Evolutionary conservation across 1,284 basidiomycete species (phyloP), one percentile per base, ranked within the genome.

Genomic region (Papiliotrema terrestris): DNA sequence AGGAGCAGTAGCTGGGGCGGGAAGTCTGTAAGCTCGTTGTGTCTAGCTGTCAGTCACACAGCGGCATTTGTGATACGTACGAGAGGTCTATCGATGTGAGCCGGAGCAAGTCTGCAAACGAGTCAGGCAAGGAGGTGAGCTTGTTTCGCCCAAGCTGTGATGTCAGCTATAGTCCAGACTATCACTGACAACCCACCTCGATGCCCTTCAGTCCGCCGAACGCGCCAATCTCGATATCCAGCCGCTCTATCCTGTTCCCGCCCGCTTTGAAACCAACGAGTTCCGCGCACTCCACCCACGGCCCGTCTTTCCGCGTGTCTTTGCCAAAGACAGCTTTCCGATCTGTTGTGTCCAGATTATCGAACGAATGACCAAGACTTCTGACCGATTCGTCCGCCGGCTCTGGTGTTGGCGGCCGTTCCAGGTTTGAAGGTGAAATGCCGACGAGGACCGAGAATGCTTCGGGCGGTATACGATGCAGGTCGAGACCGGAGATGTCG

Each of bases 181-280:
- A 22, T n/a, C 29, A 11, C 15, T 11, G 9, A 67, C 74, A n/a
- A n/a, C n/a, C 60, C 58, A 77, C 74, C 61, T 76, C 73, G 3
- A 77, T 52, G 14, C 51, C 61, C 54, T 66, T 71, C 22, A 77
- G 53, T 2, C 69, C 73, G 1, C 73, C 75, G 61, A 77, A 72
- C 49, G 68, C 61, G 1, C 72, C 75, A 49, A 77, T 62, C 52
- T 76, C 73, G 20, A 58, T 49, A n/a, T 77, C 74, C 17, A 77
- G 29, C 39, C 54, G 54, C 36, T 49, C 57, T 19, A 77, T 55
- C 48, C 47, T 45, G 61, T 74, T 74, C 3, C 66, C 59, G 13
- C 60, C 57, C 11, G 70, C 72, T 46, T 59, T 64, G 47, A 75
- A 64, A 8, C 51, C 43, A 1, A 58, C 60, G 19, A 77, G 45